These are phyloP conservation scores for Solanum tarapatanum DNA, from an alignment of 257 asterid genomes.

Conservation along the genomic window DNA sequence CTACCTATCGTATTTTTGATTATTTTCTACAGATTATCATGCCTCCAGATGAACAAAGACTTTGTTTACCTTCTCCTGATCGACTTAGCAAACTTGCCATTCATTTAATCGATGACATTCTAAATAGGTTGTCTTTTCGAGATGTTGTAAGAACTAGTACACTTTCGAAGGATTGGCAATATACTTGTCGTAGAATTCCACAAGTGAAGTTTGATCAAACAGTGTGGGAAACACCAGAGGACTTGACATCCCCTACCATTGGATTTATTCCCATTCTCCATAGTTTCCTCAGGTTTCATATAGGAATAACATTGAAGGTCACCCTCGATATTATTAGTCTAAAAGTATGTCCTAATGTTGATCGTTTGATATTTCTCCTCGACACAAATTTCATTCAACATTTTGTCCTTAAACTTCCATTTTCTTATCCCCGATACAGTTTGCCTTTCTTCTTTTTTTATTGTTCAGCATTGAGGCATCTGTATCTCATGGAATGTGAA, in stretches of 20 bases:
- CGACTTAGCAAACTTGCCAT: not conserved
- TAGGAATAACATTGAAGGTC: not conserved
- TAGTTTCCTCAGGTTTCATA: not conserved
- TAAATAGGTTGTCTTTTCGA: not conserved
- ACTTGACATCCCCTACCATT: not conserved
- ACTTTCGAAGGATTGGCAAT: not conserved
- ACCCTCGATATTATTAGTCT: not conserved
- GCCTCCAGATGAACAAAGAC: not conserved
- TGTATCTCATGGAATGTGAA: not conserved
- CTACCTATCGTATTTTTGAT: not conserved
- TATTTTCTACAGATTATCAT: not conserved
- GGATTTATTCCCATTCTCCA: not conserved
- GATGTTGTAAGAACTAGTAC: not conserved
- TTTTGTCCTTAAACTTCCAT: not conserved
- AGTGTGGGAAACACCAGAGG: not conserved
- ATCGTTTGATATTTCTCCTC: not conserved
- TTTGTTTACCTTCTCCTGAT: not conserved
- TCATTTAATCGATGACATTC: not conserved
- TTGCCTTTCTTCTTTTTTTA: not conserved
- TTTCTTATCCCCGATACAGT: not conserved
- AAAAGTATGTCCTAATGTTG: not conserved
- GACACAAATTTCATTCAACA: not conserved
- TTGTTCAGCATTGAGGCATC: not conserved
- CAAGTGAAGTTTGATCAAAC: not conserved
- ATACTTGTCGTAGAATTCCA: not conserved